Percentiles rank a stretch among this genome's conserved stretches.
These are phyloP conservation scores for Chalciporus sp. DNA, from an alignment of 1,284 basidiomycete genomes.

Conservation along the genomic window DNA sequence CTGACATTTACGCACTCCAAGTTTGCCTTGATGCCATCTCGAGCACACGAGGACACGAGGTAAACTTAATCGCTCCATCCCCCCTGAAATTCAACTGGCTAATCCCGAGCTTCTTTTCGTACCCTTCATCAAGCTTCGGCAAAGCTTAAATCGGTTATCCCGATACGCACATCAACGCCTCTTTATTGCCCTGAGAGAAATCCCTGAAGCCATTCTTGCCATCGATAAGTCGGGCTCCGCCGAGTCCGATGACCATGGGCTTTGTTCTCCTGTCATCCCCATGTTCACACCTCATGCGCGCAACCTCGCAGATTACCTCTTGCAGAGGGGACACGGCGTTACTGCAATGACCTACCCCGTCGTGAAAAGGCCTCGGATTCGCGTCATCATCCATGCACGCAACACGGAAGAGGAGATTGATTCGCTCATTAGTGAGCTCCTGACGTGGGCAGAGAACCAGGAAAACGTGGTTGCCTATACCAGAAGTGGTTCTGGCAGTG, in stretches of 20 bases:
- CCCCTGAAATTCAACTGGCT: not conserved
- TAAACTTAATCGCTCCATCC: constrained; percentile 2
- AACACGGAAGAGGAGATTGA: constrained; percentile 24
- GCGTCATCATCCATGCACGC: constrained; percentile 21
- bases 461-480: not conserved
- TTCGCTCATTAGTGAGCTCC: constrained; percentile 6
- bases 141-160: constrained; percentile 5
- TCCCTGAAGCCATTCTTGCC: constrained; percentile 14
- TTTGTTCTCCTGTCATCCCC: constrained; percentile 24
- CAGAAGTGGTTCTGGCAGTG: not conserved
- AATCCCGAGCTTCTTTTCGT: not conserved
- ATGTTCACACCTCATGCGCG: constrained; percentile 15
- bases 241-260: not conserved
- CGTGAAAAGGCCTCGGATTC: constrained; percentile 15
- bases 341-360: constrained; percentile 15
- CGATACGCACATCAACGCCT: constrained; percentile 18
- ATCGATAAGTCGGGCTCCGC: not conserved
- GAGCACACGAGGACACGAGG: constrained; percentile 20
- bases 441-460: constrained; percentile 14
- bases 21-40: constrained; percentile 21
- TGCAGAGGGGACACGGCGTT: constrained; percentile 18
- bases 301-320: constrained; percentile 9
- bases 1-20: constrained; percentile 49
- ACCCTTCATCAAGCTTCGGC: constrained; percentile 17
- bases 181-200: constrained; percentile 1